These are phyloP conservation scores for Leptographium wingfieldii DNA, from an alignment of 2,329 filamentous ascomycete genomes.

Conservation along the genomic window DNA sequence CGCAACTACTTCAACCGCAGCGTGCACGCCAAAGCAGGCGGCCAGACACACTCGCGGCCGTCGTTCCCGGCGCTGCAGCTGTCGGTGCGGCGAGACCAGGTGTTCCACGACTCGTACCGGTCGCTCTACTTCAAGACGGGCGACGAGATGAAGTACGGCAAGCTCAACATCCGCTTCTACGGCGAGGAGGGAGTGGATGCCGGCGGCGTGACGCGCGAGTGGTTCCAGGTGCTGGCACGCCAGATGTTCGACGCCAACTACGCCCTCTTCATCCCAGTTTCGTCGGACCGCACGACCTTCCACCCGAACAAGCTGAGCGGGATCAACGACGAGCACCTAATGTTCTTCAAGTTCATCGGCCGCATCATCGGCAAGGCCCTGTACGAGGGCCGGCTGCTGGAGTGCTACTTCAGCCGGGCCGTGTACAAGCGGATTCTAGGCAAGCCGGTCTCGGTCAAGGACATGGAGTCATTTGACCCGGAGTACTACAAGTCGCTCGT, in stretches of 20 bases:
- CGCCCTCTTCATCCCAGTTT: slow-evolving; percentile 89
- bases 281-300: slow-evolving; percentile 95
- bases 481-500: slow-evolving; percentile 98
- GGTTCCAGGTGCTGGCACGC: slow-evolving; percentile 94
- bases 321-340: slow-evolving; percentile 88
- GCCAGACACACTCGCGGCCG: slow-evolving; percentile 46
- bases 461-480: slow-evolving; percentile 97
- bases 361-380: slow-evolving; percentile 96
- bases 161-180: slow-evolving; percentile 94
- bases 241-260: slow-evolving; percentile 99
- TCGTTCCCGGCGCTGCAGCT: slow-evolving; percentile 66
- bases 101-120: slow-evolving; percentile 97
- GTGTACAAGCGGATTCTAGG: slow-evolving; percentile 97
- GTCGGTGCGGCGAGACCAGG: slow-evolving; percentile 80
- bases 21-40: slow-evolving; percentile 59
- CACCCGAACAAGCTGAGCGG: slow-evolving; percentile 91
- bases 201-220: slow-evolving; percentile 92
- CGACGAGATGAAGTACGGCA: slow-evolving; percentile 98
- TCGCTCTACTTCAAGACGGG: slow-evolving; percentile 94
- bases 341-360: slow-evolving; percentile 99
- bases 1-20: slow-evolving; percentile 96
- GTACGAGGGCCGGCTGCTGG: slow-evolving; percentile 88
- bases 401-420: slow-evolving; percentile 97
- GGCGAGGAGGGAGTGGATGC: slow-evolving; percentile 97
- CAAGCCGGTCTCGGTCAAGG: slow-evolving; percentile 91